Evolutionary conservation across 2,329 filamentous ascomycete genomes (phyloP), one percentile per base, ranked within the genome.

Genomic region (Lecanicillium sp.): DNA sequence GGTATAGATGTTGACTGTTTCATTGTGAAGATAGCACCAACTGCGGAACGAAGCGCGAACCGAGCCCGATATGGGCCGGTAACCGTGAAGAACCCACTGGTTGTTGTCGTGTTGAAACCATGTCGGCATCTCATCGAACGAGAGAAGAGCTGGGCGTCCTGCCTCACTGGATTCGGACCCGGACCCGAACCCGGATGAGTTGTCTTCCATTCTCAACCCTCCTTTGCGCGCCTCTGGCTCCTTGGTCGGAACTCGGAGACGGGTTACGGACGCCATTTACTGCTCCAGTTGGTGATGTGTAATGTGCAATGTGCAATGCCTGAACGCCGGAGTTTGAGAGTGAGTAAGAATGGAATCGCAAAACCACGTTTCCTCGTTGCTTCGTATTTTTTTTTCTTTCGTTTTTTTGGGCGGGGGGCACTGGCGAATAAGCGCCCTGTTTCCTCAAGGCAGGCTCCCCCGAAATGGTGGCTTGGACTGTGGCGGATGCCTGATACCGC

Each of bases 31-130:
- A 53, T 70, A 68, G 2, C 56, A 51, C 61, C 64, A 67, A 47
- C 70, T 74, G 21, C 54, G 44, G 43, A 74, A 55, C 46, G 63
- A 75, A 10, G 50, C 51, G 2, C 39, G 48, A 20, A 52, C 55
- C 1, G 71, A 74, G 44, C 61, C 55, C 3, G 63, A 67, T 21
- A 66, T 61, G 4, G 67, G 67, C n/a, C 71, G 67, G 52, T 75
- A 75, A 20, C 52, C 52, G 20, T 51, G 44, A 40, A 53, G 51
- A 51, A 56, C 49, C 40, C 47, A 54, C 41, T 48, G 44, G 44
- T 58, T 54, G 42, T 41, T 44, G 20, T 51, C 50, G 20, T 44
- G 48, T 37, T 41, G 52, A 33, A 53, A 57, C 58, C 58, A 60
- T 48, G 55, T 45, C 30, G 54, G 56, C 49, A 57, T 53, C 48